phyloP scores from a whole-genome alignment of 2,329 filamentous ascomycete genomes.

The Colletotrichum phormii region DNA sequence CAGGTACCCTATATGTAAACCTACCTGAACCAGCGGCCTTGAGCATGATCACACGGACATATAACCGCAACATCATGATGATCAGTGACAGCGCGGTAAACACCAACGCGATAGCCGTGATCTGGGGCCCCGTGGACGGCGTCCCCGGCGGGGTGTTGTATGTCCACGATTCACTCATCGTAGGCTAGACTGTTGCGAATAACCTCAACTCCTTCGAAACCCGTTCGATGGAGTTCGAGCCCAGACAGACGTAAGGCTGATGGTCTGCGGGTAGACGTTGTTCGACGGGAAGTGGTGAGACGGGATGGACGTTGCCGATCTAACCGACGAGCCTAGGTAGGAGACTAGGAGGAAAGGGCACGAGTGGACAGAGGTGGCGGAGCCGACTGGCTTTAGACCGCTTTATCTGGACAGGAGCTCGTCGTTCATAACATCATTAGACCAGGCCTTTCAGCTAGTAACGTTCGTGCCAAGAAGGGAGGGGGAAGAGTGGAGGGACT shows the following conservation, averaged over 20 bases:
- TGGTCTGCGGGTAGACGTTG: neutral
- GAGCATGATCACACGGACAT: slow-evolving; percentile 49
- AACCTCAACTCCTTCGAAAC: neutral
- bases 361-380: slow-evolving; percentile 16
- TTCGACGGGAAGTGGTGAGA: neutral
- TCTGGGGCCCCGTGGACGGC: slow-evolving; percentile 45
- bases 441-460: neutral
- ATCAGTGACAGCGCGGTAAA: slow-evolving; percentile 47
- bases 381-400: slow-evolving; percentile 12
- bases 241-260: slow-evolving; percentile 10
- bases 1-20: too few species aligned
- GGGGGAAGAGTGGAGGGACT: slow-evolving; percentile 10
- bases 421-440: slow-evolving; percentile 20
- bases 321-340: slow-evolving; percentile 1
- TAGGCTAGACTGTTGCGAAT: neutral
- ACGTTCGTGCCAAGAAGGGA: neutral
- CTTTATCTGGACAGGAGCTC: slow-evolving; percentile 24
- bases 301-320: slow-evolving; percentile 16
- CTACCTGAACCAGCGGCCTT: slow-evolving; percentile 49
- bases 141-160: slow-evolving; percentile 49
- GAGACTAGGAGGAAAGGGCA: slow-evolving; percentile 3
- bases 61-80: slow-evolving; percentile 46
- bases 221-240: neutral
- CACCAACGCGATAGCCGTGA: slow-evolving; percentile 44
- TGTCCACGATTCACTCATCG: slow-evolving; percentile 44